Conservation (phyloP, 2,329 filamentous ascomycete genomes). For the Davidsoniella australis region DNA sequence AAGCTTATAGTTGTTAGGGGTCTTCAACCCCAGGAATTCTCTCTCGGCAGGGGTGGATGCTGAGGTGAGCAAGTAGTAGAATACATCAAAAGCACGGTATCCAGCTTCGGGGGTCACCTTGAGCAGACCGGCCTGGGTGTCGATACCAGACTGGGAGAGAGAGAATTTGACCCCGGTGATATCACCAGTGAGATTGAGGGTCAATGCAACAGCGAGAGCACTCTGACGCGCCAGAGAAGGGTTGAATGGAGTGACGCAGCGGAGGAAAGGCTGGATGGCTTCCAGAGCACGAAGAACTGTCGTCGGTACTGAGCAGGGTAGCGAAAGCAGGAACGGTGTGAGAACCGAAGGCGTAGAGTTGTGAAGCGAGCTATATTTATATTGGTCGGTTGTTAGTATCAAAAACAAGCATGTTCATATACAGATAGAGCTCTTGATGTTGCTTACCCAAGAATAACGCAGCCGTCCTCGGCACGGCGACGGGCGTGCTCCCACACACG, state of each 20-base stretch:
- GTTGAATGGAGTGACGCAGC: conserved; percentile 76
- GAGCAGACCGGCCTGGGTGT: conserved; percentile 64
- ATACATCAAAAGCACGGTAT: conserved; percentile 88
- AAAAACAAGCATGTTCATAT: too few relatives aligned
- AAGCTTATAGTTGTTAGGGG: conserved; percentile 59
- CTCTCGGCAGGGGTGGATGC: conserved; percentile 76
- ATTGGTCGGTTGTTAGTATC: not conserved
- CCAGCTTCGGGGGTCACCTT: conserved; percentile 64
- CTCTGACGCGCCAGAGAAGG: conserved; percentile 69
- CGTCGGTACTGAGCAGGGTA: conserved; percentile 64
- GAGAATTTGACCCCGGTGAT: conserved; percentile 60
- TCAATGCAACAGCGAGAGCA: conserved; percentile 65
- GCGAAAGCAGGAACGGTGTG: conserved; percentile 58
- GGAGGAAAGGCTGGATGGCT: conserved; percentile 69
- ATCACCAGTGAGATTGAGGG: conserved; percentile 63
- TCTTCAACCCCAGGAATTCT: conserved; percentile 70
- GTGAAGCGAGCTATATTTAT: conserved; percentile 60
- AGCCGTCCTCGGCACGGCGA: conserved; percentile 85
- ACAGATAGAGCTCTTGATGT: too few relatives aligned
- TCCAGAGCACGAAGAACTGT: conserved; percentile 63
- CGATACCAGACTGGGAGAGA: conserved; percentile 73
- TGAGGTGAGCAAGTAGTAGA: conserved; percentile 91
- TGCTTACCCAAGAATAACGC: conserved; percentile 69
- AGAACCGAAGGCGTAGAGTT: conserved; percentile 74
- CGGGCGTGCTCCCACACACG: conserved; percentile 94